These are phyloP conservation scores for Pichia nakasei DNA, from an alignment of 805 yeast species.

Conservation along the genomic window DNA sequence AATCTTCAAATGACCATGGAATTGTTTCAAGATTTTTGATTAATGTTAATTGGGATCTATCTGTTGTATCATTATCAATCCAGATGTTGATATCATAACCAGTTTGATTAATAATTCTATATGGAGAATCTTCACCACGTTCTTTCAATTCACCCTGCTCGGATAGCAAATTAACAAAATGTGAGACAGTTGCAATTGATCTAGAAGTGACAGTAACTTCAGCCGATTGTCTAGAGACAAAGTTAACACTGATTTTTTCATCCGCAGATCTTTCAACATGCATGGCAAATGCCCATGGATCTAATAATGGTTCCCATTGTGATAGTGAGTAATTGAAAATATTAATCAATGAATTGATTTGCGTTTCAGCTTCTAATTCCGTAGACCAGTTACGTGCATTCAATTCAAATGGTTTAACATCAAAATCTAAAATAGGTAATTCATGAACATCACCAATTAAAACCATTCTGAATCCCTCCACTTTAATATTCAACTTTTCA, in stretches of 20 bases:
- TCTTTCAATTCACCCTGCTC: constrained; percentile 47
- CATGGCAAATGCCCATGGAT: constrained; percentile 74
- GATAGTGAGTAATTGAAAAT: constrained; percentile 84
- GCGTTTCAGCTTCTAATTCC: constrained; percentile 60
- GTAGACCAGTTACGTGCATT: constrained; percentile 80
- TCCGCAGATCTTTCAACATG: constrained; percentile 47
- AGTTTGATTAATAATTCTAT: constrained; percentile 71
- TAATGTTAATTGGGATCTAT: constrained; percentile 25
- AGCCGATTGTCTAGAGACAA: constrained; percentile 67
- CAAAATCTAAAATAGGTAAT: constrained; percentile 75
- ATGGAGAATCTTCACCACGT: constrained; percentile 78
- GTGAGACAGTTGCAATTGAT: constrained; percentile 67
- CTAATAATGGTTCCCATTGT: constrained; percentile 91
- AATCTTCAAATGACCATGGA: constrained; percentile 93
- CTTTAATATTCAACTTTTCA: constrained; percentile 55
- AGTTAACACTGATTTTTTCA: constrained; percentile 49
- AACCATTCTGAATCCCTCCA: constrained; percentile 74
- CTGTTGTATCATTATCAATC: constrained; percentile 43
- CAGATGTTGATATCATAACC: constrained; percentile 77
- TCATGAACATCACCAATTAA: constrained; percentile 88
- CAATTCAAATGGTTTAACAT: constrained; percentile 58
- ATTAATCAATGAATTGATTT: constrained; percentile 58
- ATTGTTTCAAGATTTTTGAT: constrained; percentile 41
- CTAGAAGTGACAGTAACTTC: constrained; percentile 78
- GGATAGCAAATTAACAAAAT: constrained; percentile 51